Conservation (phyloP, 352 stramenopile genomes). For the Pythium chondricola region DNA sequence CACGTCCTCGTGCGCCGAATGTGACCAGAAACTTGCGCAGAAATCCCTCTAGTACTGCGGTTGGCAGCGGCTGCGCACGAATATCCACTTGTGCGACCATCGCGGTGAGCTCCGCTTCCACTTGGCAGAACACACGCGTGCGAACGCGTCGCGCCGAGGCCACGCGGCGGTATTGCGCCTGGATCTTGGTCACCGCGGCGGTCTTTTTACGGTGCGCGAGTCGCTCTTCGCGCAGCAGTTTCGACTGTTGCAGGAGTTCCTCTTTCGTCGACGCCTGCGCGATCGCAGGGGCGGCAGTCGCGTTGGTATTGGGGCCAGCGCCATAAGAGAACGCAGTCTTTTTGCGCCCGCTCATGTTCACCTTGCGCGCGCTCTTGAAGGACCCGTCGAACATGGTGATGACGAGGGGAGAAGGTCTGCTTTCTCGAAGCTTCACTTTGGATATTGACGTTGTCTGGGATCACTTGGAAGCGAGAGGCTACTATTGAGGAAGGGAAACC, state of each 20-base stretch:
- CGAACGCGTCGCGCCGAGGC: slow-evolving; percentile 18
- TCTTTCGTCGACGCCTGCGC: slow-evolving; percentile 32
- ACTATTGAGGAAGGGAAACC: too few species aligned
- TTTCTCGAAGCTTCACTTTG: too few species aligned
- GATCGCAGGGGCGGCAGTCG: neutral
- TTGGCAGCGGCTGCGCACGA: slow-evolving; percentile 25
- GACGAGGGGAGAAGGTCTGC: too few species aligned
- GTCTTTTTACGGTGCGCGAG: slow-evolving; percentile 31
- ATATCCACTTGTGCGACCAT: slow-evolving; percentile 27
- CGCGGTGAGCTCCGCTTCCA: slow-evolving; percentile 38
- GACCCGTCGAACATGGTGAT: slow-evolving; percentile 78
- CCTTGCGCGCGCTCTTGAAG: slow-evolving; percentile 61
- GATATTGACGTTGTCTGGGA: too few species aligned
- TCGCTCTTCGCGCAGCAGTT: slow-evolving; percentile 45
- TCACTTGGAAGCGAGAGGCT: too few species aligned
- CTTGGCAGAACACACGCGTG: slow-evolving; percentile 23
- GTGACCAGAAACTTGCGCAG: slow-evolving; percentile 46
- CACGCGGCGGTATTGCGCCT: slow-evolving; percentile 37
- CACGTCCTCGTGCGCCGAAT: slow-evolving; percentile 8
- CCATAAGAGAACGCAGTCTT: slow-evolving; percentile 24
- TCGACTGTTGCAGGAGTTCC: slow-evolving; percentile 51
- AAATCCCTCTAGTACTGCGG: slow-evolving; percentile 17
- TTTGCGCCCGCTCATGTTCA: slow-evolving; percentile 62
- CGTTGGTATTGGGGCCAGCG: neutral
- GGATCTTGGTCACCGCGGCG: slow-evolving; percentile 44